These are phyloP conservation scores for Flaveria ramosissima DNA, from an alignment of 129 eudicot genomes.

Conservation along the genomic window DNA sequence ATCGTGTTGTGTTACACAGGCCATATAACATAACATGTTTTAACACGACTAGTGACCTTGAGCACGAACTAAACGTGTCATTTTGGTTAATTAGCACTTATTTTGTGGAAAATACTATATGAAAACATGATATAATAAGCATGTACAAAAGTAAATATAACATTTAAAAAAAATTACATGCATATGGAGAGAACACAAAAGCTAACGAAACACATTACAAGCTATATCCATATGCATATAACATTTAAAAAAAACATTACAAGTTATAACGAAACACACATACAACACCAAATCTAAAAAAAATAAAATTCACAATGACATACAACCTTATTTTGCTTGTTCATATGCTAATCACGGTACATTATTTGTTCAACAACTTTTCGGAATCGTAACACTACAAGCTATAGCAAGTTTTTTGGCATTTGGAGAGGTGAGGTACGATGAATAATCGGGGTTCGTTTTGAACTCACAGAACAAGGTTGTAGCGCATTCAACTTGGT, in stretches of 20 bases:
- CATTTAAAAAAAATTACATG: not conserved
- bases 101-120: too few species aligned
- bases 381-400: not conserved
- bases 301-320: not conserved
- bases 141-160: too few species aligned
- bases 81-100: too few species aligned
- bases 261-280: not conserved
- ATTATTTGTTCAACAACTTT: not conserved
- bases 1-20: too few species aligned
- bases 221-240: too few species aligned
- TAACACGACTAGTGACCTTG: too few species aligned
- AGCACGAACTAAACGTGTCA: too few species aligned
- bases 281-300: not conserved
- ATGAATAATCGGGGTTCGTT: not conserved
- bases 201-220: too few species aligned
- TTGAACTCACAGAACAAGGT: slow-evolving; percentile 4
- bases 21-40: too few species aligned
- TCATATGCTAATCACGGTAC: not conserved
- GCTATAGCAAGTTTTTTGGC: not conserved
- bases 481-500: not conserved
- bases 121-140: not conserved
- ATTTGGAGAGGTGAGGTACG: slow-evolving; percentile 2
- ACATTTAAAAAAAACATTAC: not conserved
- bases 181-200: not conserved
- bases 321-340: not conserved